Evolutionary conservation across 2,329 filamentous ascomycete genomes (phyloP).

Genomic region (Alternaria hordeiaustralica): DNA sequence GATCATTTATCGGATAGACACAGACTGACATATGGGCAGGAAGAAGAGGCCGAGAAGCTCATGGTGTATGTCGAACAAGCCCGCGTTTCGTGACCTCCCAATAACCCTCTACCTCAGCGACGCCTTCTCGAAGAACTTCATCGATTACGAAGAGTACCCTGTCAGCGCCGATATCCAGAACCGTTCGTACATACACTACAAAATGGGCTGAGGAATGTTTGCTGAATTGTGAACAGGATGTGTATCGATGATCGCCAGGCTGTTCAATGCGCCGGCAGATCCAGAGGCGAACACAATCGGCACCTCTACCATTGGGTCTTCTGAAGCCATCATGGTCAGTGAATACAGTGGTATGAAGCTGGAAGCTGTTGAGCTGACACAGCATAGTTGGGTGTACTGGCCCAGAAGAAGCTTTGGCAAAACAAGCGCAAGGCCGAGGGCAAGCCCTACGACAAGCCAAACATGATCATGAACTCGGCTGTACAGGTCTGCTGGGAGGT

Average conservation of each 20-base stretch:
- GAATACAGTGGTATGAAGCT: background rate
- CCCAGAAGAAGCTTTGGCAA: constrained; percentile 96
- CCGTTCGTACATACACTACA: constrained; percentile 76
- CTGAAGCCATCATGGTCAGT: constrained; percentile 71
- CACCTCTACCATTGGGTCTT: constrained; percentile 87
- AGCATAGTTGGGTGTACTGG: constrained; percentile 70
- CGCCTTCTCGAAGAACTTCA: constrained; percentile 91
- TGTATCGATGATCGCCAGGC: constrained; percentile 67
- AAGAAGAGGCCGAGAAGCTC: constrained; percentile 93
- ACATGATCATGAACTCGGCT: constrained; percentile 94
- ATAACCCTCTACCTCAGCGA: constrained; percentile 55
- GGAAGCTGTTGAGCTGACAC: constrained; percentile 2
- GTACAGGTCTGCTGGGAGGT: constrained; percentile 95
- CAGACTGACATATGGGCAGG: constrained; percentile 56
- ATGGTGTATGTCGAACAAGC: constrained; percentile 69
- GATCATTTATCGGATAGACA: constrained; percentile 35
- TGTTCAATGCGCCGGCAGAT: constrained; percentile 78
- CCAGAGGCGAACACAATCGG: constrained; percentile 73
- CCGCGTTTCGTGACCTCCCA: background rate
- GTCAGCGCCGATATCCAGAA: constrained; percentile 71
- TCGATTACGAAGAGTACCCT: constrained; percentile 59
- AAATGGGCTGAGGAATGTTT: constrained; percentile 66
- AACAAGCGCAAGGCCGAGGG: constrained; percentile 83
- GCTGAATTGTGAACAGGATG: constrained; percentile 28
- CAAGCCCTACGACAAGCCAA: constrained; percentile 80